Evolutionary conservation across 306 rosid species (phyloP), one percentile per base, ranked within the genome.

Genomic region (Amphicarpaea edgeworthii): DNA sequence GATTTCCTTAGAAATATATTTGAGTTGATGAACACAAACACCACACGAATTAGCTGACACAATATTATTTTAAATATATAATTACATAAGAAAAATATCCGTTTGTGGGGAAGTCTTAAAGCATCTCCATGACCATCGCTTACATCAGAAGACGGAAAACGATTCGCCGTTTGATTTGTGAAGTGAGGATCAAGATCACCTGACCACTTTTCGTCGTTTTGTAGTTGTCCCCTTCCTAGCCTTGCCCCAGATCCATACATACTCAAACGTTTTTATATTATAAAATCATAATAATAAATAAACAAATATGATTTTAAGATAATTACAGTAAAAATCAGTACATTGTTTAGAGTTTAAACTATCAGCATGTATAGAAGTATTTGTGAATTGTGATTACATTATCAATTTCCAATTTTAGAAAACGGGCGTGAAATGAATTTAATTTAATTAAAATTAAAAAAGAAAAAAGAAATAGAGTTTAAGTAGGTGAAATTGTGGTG

Each of bases 191-290:
- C 61, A 55, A 77, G 41, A 32, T 47, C 58, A 67, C 60, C 55
- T 37, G 2, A 54, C 8, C 24, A 20, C 12, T 71, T 42, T 53
- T 70, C 72, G 84, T 82, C 81, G 72, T 54, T 12, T 72, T 51
- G 17, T 57, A 0, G 60, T 34, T 72, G 77, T 55, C 45, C 26
- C 26, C 66, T 53, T 72, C 65, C 28, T 9, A 70, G 63, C 72
- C 62, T n/a, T 58, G 20, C 15, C 19, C 19, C 8, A 63, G 37
- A 63, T 63, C 72, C 61, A 47, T 62, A n/a, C 61, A 47, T 62
- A n/a, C 69, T 30, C 78, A 53, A 75, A n/a, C 42, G n/a, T n/a
- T n/a, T n/a, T n/a, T n/a, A n/a, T n/a, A n/a, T n/a, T n/a, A n/a
- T n/a, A n/a, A n/a, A n/a, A n/a, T n/a, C n/a, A n/a, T n/a, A n/a